Evolutionary conservation across 2,329 filamentous ascomycete genomes (phyloP), one percentile per base, ranked within the genome.

Genomic region (Neofusicoccum laricinum): DNA sequence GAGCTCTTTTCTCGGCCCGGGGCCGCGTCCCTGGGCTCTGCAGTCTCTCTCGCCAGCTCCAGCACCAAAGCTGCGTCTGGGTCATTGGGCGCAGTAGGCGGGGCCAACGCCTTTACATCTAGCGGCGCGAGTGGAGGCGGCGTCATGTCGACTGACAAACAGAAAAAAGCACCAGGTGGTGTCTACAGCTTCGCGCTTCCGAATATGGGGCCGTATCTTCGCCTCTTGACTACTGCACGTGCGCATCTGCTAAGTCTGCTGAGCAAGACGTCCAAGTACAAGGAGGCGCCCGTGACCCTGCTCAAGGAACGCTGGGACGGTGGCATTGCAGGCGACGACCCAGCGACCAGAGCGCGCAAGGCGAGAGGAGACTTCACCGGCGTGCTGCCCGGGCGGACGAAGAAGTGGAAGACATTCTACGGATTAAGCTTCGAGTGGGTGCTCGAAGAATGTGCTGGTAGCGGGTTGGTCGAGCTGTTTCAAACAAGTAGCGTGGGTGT

Each of bases 401-500:
- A 82, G 72, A 89, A 87, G 72, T 93, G 90, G 90, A 88, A 83
- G 72, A 82, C 85, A 34, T 90, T 91, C 67, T 85, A 86, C 70
- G 90, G 90, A 0, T 75, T 92, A 66, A 78, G 83, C 48, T 93
- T 92, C 75, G 84, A 89, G 65, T 93, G 88, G 88, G 81, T 90
- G 15, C 73, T 93, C 46, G 87, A 85, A 45, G 89, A 92, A 74
- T 90, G 88, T 48, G 81, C 91, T 25, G 90, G 90, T 0, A 81
- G 87, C 32, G 90, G 90, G 1, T 71, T 89, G 15, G 83, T 92
- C 3, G 90, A 93, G 75, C 77, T 91, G 14, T 93, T 93, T 73
- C 86, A 91, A 71, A 93, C 90, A 12, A 82, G 88, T 14, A 90
- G 86, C 69, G 88, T 92, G n/a, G 90, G 90, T 1, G 81, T 84